Evolutionary conservation across 2,329 filamentous ascomycete species (phyloP).

Genomic region (Fusarium sp.): DNA sequence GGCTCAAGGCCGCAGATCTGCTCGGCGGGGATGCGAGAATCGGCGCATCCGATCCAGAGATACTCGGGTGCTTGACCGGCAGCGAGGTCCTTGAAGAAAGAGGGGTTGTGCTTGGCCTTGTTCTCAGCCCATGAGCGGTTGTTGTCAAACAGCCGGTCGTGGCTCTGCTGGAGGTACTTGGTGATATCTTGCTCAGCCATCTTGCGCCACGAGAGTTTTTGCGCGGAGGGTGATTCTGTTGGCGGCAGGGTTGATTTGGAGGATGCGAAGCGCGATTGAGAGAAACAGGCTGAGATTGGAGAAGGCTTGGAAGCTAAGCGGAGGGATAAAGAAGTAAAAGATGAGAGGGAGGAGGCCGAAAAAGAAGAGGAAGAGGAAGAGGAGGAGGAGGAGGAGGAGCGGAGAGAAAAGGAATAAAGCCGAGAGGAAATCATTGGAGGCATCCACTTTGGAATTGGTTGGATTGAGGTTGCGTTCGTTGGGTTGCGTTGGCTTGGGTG

Average conservation of each 20-base stretch:
- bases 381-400: conserved; percentile 14
- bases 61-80: conserved; percentile 76
- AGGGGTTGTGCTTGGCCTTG: conserved; percentile 67
- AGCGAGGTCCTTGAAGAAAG: conserved; percentile 72
- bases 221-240: conserved; percentile 7
- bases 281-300: conserved; percentile 6
- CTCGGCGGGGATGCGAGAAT: conserved; percentile 91
- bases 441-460: conserved; percentile 24
- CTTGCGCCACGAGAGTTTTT: conserved; percentile 38
- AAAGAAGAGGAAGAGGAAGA: conserved; percentile 17
- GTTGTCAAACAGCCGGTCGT: conserved; percentile 75
- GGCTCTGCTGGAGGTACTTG: conserved; percentile 69
- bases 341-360: conserved; percentile 9
- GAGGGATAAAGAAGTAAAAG: conserved; percentile 8
- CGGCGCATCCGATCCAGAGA: conserved; percentile 91
- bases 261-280: conserved; percentile 22
- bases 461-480: neutral
- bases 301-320: neutral
- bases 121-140: conserved; percentile 73
- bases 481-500: neutral
- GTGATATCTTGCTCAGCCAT: conserved; percentile 58
- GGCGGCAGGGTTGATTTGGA: conserved; percentile 19
- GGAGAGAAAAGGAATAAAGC: conserved; percentile 29
- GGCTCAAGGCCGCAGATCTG: conserved; percentile 84
- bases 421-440: conserved; percentile 43